These are phyloP conservation scores for Claviceps humidiphila DNA, from an alignment of 2,329 filamentous ascomycete species.

Conservation along the genomic window DNA sequence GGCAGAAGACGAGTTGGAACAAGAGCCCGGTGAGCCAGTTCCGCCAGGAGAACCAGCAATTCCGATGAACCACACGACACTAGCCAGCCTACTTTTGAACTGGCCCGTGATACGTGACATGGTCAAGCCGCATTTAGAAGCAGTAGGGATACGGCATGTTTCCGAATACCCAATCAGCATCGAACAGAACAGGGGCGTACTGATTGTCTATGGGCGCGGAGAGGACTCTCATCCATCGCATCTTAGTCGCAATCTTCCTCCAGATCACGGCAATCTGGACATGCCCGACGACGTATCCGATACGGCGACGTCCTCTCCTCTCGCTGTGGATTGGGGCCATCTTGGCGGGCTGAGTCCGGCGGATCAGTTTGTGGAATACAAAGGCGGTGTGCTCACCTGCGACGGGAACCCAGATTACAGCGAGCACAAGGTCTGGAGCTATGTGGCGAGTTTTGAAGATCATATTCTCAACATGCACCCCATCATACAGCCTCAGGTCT, in stretches of 20 bases:
- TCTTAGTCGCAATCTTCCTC: constrained; percentile 24
- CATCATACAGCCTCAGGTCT: constrained; percentile 39
- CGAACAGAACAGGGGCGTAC: constrained; percentile 59
- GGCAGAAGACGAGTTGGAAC: constrained; percentile 35
- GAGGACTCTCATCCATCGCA: constrained; percentile 54
- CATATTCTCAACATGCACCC: constrained; percentile 55
- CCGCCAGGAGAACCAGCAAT: constrained; percentile 54
- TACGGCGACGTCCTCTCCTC: constrained; percentile 37
- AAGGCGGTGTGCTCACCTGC: constrained; percentile 22
- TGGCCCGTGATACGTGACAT: constrained; percentile 58
- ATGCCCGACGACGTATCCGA: constrained; percentile 37
- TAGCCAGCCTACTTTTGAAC: constrained; percentile 68
- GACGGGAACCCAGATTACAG: constrained; percentile 43
- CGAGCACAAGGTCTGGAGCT: constrained; percentile 33
- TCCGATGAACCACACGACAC: constrained; percentile 75
- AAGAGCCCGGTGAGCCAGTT: constrained; percentile 37
- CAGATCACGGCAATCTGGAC: constrained; percentile 26
- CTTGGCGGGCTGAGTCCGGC: constrained; percentile 37
- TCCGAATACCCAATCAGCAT: constrained; percentile 64
- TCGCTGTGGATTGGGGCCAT: constrained; percentile 44
- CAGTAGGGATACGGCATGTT: constrained; percentile 39
- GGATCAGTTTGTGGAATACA: constrained; percentile 24
- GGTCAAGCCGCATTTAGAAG: constrained; percentile 36
- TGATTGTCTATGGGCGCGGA: constrained; percentile 66
- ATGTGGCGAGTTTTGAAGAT: constrained; percentile 44